Percentiles rank a stretch among this genome's conserved stretches.
Evolutionary conservation across 768 basidiomycete genomes (phyloP).

Genomic region (Kwoniella heveanensis): DNA sequence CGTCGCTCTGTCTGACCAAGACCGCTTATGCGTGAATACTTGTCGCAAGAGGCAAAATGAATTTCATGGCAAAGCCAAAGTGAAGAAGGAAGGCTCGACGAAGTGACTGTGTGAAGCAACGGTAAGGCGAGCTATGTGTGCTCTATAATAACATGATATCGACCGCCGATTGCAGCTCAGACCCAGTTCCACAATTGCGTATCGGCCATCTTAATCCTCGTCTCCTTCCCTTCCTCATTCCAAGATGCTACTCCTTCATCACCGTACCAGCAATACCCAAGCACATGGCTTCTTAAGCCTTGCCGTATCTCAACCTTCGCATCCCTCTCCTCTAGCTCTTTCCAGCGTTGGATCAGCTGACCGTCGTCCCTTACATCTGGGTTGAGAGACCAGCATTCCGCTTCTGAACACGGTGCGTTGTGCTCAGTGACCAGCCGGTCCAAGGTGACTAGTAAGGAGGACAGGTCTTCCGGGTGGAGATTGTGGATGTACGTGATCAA

Average conservation of each 20-base stretch:
- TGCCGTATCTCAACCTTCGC: neutral
- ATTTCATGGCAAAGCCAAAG: too few species aligned
- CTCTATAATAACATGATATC: too few species aligned
- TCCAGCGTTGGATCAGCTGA: neutral
- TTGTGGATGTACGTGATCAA: conserved; percentile 15
- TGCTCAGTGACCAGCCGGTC: neutral
- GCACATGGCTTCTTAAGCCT: neutral
- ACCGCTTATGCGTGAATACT: too few species aligned
- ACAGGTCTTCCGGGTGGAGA: neutral
- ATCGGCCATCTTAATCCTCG: conserved; percentile 5
- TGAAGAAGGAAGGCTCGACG: too few species aligned
- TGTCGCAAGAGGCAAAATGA: too few species aligned
- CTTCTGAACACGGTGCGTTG: neutral
- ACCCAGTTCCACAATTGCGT: conserved; percentile 21
- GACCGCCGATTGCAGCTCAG: neutral
- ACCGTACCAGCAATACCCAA: conserved; percentile 2
- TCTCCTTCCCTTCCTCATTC: conserved; percentile 1
- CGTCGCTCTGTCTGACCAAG: too few species aligned
- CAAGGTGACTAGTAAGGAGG: conserved; percentile 3
- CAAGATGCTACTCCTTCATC: too few species aligned
- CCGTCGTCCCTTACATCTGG: neutral
- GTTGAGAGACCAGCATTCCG: conserved; percentile 8
- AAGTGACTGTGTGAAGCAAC: too few species aligned
- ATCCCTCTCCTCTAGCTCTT: neutral
- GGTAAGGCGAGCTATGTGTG: too few species aligned